These are phyloP conservation scores for Sclerotinia nivalis DNA, from an alignment of 2,329 filamentous ascomycete species.

Conservation along the genomic window DNA sequence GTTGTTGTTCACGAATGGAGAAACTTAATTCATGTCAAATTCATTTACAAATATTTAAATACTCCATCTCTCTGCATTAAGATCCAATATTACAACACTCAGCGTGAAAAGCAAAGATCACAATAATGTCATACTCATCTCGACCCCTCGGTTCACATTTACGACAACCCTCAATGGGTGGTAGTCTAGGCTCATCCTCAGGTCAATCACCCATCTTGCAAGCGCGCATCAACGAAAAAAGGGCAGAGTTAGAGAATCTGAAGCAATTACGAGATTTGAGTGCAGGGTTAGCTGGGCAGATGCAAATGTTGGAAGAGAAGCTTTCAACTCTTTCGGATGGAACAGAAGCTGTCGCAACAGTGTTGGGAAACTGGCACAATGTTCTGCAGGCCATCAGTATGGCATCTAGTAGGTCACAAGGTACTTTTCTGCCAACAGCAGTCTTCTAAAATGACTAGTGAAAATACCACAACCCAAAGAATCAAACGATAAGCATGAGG, in stretches of 20 bases:
- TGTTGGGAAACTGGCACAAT: conserved; percentile 51
- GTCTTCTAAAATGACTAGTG: conserved; percentile 47
- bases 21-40: conserved; percentile 5
- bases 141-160: conserved; percentile 65
- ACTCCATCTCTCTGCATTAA: conserved; percentile 15
- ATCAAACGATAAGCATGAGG: conserved; percentile 45
- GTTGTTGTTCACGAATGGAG: conserved; percentile 11
- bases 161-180: conserved; percentile 60
- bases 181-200: conserved; percentile 46
- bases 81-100: neutral
- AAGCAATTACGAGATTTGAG: conserved; percentile 78
- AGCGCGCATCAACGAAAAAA: conserved; percentile 82
- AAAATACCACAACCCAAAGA: conserved; percentile 66
- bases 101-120: neutral
- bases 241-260: conserved; percentile 76
- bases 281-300: conserved; percentile 74
- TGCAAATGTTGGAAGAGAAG: conserved; percentile 79
- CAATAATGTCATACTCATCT: conserved; percentile 56
- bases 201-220: conserved; percentile 70
- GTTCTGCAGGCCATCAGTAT: conserved; percentile 82
- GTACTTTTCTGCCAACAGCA: neutral
- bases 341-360: conserved; percentile 64
- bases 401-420: conserved; percentile 67
- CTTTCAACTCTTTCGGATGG: conserved; percentile 75
- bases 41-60: neutral